Conservation (phyloP, 441 rosid genomes). For the Euphorbia celastroides region DNA sequence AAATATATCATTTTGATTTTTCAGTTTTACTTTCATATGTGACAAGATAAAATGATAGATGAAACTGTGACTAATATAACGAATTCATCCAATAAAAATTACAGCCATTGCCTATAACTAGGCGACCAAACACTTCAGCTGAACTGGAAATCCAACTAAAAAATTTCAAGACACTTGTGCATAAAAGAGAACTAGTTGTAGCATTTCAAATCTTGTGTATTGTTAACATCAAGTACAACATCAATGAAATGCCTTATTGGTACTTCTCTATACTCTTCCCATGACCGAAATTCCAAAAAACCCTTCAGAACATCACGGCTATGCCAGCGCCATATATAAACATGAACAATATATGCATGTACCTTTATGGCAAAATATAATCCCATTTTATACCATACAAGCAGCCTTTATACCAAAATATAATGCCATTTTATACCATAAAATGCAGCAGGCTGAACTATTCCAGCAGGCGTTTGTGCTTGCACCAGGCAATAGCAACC, state of each 20-base stretch:
- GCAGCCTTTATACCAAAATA: neutral
- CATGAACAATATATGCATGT: neutral
- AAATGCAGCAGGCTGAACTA: slow-evolving; percentile 13
- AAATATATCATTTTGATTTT: too few species aligned
- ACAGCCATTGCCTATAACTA: too few species aligned
- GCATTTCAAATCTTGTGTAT: neutral
- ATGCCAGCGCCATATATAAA: neutral
- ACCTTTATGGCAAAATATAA: neutral
- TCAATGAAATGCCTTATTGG: neutral
- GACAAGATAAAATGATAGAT: too few species aligned
- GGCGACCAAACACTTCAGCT: too few species aligned
- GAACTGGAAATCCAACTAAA: too few species aligned
- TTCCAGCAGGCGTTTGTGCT: slow-evolving; percentile 65
- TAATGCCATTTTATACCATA: neutral
- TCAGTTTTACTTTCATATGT: too few species aligned
- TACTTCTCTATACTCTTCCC: neutral
- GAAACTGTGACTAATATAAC: too few species aligned
- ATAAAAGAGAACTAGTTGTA: neutral
- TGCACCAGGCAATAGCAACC: slow-evolving; percentile 77
- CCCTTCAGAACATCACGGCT: neutral
- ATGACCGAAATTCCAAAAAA: neutral
- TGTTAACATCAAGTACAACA: neutral
- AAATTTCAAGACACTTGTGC: too few species aligned
- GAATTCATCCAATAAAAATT: too few species aligned
- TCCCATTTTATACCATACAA: neutral